Base-by-base conservation (phyloP, 2,329 filamentous ascomycete genomes). In the Botrytis deweyae region DNA sequence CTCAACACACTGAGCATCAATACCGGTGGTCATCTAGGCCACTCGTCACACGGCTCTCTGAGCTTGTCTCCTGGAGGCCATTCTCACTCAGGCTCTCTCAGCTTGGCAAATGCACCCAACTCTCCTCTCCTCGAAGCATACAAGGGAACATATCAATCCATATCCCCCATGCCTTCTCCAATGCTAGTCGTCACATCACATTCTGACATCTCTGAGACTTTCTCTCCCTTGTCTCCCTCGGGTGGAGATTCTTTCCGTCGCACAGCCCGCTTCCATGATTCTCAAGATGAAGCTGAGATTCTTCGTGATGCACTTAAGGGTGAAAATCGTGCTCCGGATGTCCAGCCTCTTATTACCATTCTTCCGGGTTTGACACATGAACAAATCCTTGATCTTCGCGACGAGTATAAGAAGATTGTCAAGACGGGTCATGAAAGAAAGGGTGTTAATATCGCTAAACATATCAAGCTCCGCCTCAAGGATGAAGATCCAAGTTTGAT, bases 71-170 rank as follows among this genome's bases (percentile, higher is more conserved):
- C 66, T 9, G 66, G 49, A 0, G 49, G 49, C 5, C 66, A 42
- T 72, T 58, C 70, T n/a, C 62, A 22, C 5, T 66, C 64, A 2
- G 63, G 63, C 25, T 73, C 78, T 29, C 86, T 88, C 55, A 80
- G 77, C 20, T 81, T 90, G 2, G 84, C 87, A 3, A 84, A 85
- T 36, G 87, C 93, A 2, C 93, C 94, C 0, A 89, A 89, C 1
- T 97, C 94, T 76, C 96, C 95, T 0, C 86, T 98, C 68, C 88
- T 97, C 2, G 95, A 98, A 83, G 91, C 96, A 0, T 98, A 98
- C 83, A 92, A 91, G 76, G 95, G 95, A 58, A 97, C 95, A 0
- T 98, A 97, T 79, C 95, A 98, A 82, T 93, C 93, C 74, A 93
- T 97, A 78, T 97, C 95, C 0, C 95, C 95, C 0, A 97, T 98